phyloP scores from a whole-genome alignment of 768 basidiomycete species.

The Coprinopsis sp. region DNA sequence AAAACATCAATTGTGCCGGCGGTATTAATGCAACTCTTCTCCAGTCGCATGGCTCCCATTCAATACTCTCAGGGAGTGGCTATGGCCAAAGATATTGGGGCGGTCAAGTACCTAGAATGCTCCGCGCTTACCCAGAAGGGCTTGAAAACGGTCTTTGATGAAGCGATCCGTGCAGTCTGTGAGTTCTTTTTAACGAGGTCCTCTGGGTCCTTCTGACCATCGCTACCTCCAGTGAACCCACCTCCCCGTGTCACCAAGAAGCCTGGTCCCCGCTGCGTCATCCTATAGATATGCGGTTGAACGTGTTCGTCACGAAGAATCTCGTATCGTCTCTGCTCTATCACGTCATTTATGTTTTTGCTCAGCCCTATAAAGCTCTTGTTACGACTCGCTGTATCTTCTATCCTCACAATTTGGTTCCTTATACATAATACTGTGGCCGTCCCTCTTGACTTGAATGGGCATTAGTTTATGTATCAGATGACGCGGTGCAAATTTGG shows the following conservation, averaged over 20 bases:
- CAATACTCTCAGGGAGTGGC: conserved; percentile 86
- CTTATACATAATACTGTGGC: too few relatives aligned
- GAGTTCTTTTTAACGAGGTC: conserved; percentile 37
- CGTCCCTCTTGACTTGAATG: too few relatives aligned
- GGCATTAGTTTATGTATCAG: too few relatives aligned
- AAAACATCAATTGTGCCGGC: conserved; percentile 1
- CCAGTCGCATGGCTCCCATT: conserved; percentile 91
- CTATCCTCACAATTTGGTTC: too few relatives aligned
- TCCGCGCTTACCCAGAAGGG: conserved; percentile 98
- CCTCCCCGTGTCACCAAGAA: conserved; percentile 46
- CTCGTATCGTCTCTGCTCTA: conserved; percentile 23
- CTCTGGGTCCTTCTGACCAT: too few relatives aligned
- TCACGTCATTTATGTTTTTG: conserved; percentile 60
- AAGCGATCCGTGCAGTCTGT: conserved; percentile 96
- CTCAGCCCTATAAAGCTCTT: conserved; percentile 30
- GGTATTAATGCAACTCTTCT: conserved; percentile 2
- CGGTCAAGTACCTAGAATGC: conserved; percentile 95
- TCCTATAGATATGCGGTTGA: conserved; percentile 15
- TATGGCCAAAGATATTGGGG: conserved; percentile 91
- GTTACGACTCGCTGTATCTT: too few relatives aligned
- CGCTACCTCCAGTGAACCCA: conserved; percentile 78
- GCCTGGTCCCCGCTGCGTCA: conserved; percentile 3
- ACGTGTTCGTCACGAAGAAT: conserved; percentile 11
- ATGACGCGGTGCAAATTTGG: too few relatives aligned
- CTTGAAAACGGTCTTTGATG: conserved; percentile 98